Percentiles rank a stretch among this genome's conserved stretches.
Conservation (phyloP, 208 protist species). For the Acanthamoeba castellanii region DNA sequence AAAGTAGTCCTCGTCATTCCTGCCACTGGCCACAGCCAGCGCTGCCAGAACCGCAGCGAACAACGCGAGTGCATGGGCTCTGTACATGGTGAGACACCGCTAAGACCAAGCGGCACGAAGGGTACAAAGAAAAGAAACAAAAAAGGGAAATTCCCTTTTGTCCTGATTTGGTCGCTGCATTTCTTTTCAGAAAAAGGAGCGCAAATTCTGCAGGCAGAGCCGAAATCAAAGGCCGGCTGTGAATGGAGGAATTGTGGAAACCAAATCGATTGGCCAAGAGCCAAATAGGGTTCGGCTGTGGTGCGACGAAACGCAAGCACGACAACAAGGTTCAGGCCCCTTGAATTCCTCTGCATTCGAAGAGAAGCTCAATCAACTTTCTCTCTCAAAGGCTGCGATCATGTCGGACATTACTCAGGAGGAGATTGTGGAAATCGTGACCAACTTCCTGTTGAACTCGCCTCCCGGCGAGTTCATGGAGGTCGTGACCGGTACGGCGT, state of each 20-base stretch:
- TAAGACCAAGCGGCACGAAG: not conserved
- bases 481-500: slow-evolving; percentile 82
- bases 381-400: not conserved
- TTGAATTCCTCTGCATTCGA: not conserved
- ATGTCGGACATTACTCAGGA: slow-evolving; percentile 76
- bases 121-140: not conserved
- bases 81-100: no score
- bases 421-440: slow-evolving; percentile 83
- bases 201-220: not conserved
- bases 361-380: not conserved
- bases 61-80: not conserved
- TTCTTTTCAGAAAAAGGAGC: no score
- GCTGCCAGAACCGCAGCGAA: not conserved
- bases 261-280: not conserved
- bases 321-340: not conserved
- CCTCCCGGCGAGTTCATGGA: slow-evolving; percentile 86
- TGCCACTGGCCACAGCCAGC: not conserved
- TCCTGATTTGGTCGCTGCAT: not conserved
- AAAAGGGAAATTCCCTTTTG: not conserved
- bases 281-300: not conserved
- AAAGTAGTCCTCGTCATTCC: not conserved
- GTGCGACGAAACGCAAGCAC: not conserved
- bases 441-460: slow-evolving; percentile 81
- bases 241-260: not conserved
- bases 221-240: not conserved